Evolutionary conservation across 345 rosid genomes (phyloP), one percentile per base, ranked within the genome.

Genomic region (Eucalyptus globulus): DNA sequence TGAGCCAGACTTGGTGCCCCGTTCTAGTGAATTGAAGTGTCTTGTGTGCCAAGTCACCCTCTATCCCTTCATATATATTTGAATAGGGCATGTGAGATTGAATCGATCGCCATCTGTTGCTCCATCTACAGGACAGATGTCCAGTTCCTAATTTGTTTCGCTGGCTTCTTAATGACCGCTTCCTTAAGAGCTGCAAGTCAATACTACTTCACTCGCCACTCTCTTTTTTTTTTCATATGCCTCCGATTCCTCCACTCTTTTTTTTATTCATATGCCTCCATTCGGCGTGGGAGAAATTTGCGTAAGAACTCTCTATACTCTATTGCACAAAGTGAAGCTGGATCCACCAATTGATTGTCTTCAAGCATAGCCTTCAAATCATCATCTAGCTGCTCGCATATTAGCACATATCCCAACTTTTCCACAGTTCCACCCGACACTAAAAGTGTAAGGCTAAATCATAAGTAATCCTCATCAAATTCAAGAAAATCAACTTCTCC

Each of bases 1-100:
- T 0, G 6, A 14, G 40, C 76, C 6, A 65, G 0, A 31, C 8
- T 0, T 14, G 21, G 0, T n/a, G 76, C 76, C 76, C 2, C 0
- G 3, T 65, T 7, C 21, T n/a, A n/a, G 7, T n/a, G 40, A 14
- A 14, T 65, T 4, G 21, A n/a, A 65, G 76, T 65, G 40, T 7
- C 37, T 4, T 6, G 72, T 7, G 10, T 29, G 21, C 76, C 37
- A 65, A 4, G 21, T 65, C 37, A 6, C 17, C 34, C 37, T 29
- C 19, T 2, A 2, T 62, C 19, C 10, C 3, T 62, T 29, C 19
- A 5, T 1, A 15, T 6, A 15, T 16, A 1, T 29, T 22, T 6
- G 31, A 62, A 51, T 62, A 8, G 7, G 5, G 0, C 72, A 65
- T 4, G 5, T 7, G 72, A 62, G 10, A 62, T 62, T 62, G 34